These are phyloP conservation scores for Prunus dulcis DNA, from an alignment of 306 rosid genomes.

Conservation along the genomic window DNA sequence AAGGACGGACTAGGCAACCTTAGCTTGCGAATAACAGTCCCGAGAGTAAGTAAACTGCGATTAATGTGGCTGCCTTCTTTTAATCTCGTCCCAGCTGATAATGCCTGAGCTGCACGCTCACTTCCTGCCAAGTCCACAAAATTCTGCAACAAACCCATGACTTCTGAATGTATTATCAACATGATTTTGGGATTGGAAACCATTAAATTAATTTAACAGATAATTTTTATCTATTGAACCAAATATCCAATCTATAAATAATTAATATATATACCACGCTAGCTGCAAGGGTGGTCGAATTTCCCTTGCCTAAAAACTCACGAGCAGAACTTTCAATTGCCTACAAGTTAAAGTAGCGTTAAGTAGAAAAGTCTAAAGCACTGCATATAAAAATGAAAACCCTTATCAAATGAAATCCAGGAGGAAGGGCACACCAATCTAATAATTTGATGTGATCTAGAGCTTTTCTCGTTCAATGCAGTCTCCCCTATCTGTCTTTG, in stretches of 20 bases:
- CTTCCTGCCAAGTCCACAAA: conserved; percentile 98
- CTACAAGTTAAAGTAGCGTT: conserved; percentile 44
- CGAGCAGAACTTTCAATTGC: conserved; percentile 96
- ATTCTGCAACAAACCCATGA: conserved; percentile 58
- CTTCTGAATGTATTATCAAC: neutral
- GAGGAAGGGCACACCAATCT: conserved; percentile 55
- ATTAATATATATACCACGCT: conserved; percentile 64
- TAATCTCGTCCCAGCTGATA: conserved; percentile 88
- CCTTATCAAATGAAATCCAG: conserved; percentile 1
- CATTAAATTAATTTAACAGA: neutral
- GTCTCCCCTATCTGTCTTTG: conserved; percentile 99
- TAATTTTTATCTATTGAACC: conserved; percentile 9
- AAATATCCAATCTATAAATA: conserved; percentile 11
- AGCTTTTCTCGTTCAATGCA: conserved; percentile 82
- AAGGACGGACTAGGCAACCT: conserved; percentile 61
- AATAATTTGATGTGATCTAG: conserved; percentile 97
- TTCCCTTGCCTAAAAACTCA: conserved; percentile 91
- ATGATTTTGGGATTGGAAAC: neutral
- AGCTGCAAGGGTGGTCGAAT: conserved; percentile 85
- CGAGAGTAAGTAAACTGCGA: conserved; percentile 93
- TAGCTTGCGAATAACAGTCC: conserved; percentile 93
- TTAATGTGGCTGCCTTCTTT: conserved; percentile 99
- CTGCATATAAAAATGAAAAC: conserved; percentile 6
- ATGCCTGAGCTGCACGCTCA: conserved; percentile 95
- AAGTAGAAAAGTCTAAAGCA: conserved; percentile 14